Conservation (phyloP, 345 rosid genomes). For the Eucalyptus lansdowneana region DNA sequence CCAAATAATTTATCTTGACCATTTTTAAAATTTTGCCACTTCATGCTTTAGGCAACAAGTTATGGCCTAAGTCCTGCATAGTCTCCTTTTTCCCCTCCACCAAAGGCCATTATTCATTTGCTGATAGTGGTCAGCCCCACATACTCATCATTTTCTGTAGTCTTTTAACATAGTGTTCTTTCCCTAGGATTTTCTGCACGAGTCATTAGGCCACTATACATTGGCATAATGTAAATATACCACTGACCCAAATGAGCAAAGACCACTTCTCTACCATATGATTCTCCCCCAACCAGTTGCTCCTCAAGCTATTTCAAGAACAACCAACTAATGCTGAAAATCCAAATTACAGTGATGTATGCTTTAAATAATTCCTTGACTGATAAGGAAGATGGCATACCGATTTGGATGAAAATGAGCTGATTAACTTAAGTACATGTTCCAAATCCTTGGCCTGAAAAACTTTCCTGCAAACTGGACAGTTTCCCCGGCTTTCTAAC, state of each 20-base stretch:
- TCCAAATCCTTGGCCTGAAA: constrained; percentile 65
- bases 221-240: not conserved
- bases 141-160: not conserved
- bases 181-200: not conserved
- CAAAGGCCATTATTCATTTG: not conserved
- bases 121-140: not conserved
- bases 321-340: not conserved
- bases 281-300: not conserved
- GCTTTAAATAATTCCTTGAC: not conserved
- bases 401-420: constrained; percentile 29
- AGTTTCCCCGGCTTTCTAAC: constrained; percentile 36
- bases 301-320: not conserved
- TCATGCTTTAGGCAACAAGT: not conserved
- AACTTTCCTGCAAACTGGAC: constrained; percentile 86
- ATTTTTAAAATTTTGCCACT: not conserved
- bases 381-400: constrained; percentile 15
- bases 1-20: not conserved
- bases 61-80: not conserved
- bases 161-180: not conserved
- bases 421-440: constrained; percentile 68
- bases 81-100: not conserved
- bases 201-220: not conserved
- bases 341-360: not conserved
- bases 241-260: not conserved
- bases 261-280: not conserved